Percentiles rank a stretch among this genome's conserved stretches.
These are phyloP conservation scores for Epichloe scottii DNA, from an alignment of 2,329 filamentous ascomycete species.

Conservation along the genomic window DNA sequence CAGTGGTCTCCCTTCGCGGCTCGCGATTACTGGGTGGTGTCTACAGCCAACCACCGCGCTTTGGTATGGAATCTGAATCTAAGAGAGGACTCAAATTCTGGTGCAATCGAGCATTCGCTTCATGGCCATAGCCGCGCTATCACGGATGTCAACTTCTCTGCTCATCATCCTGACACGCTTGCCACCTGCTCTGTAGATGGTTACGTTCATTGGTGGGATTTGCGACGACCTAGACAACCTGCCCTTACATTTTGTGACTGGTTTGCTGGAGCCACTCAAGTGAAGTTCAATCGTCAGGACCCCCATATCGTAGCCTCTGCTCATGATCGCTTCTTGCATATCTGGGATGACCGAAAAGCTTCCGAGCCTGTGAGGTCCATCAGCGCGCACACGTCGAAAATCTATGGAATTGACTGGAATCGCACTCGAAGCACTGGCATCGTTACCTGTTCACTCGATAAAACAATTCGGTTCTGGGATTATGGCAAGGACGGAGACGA, in stretches of 20 bases:
- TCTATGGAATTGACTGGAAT: slow-evolving; percentile 94
- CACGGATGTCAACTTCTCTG: slow-evolving; percentile 92
- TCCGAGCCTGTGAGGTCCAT: slow-evolving; percentile 72
- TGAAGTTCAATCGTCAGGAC: slow-evolving; percentile 87
- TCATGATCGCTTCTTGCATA: slow-evolving; percentile 74
- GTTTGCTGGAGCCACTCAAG: slow-evolving; percentile 86
- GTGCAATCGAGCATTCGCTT: slow-evolving; percentile 73
- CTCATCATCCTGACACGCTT: slow-evolving; percentile 78
- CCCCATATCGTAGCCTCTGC: slow-evolving; percentile 81
- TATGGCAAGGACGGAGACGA: slow-evolving; percentile 51
- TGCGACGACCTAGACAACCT: slow-evolving; percentile 60
- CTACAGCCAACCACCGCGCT: slow-evolving; percentile 87
- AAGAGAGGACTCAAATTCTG: slow-evolving; percentile 56
- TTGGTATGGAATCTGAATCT: slow-evolving; percentile 86
- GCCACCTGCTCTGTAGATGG: slow-evolving; percentile 89
- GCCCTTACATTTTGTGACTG: slow-evolving; percentile 80
- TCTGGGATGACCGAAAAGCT: slow-evolving; percentile 80
- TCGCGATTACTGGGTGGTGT: slow-evolving; percentile 86
- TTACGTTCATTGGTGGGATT: slow-evolving; percentile 86
- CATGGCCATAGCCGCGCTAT: slow-evolving; percentile 77
- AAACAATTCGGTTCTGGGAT: slow-evolving; percentile 90
- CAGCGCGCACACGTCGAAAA: slow-evolving; percentile 80
- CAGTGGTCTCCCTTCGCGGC: slow-evolving; percentile 92
- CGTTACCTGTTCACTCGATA: slow-evolving; percentile 81
- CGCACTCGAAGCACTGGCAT: slow-evolving; percentile 59